These are phyloP conservation scores for Jackrogersella multiformis DNA, from an alignment of 495 filamentous ascomycete species.

Conservation along the genomic window DNA sequence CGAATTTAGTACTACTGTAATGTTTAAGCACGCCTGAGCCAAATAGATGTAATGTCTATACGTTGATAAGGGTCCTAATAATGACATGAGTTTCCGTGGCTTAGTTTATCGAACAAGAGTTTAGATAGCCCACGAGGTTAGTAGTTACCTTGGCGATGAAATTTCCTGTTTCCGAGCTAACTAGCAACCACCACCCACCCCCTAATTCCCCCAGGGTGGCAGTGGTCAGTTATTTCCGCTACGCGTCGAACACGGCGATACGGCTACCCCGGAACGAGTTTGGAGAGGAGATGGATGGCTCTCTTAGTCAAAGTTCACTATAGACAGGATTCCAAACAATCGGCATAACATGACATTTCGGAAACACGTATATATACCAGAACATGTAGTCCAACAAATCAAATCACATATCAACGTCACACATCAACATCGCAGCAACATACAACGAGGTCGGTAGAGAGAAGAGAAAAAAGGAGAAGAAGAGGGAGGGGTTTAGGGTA, in stretches of 20 bases:
- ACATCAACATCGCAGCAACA: slow-evolving; percentile 3
- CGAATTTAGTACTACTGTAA: neutral
- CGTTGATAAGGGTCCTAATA: too few relatives aligned
- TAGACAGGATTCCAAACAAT: neutral
- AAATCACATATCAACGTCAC: neutral
- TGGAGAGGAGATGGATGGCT: neutral
- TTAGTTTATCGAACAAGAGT: too few relatives aligned
- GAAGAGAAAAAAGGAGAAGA: neutral
- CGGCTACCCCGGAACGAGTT: too few relatives aligned
- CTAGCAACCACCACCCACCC: too few relatives aligned
- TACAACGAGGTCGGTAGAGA: neutral
- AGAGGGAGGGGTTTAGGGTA: slow-evolving; percentile 11
- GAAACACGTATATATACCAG: neutral
- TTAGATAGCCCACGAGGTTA: too few relatives aligned
- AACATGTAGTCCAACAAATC: neutral
- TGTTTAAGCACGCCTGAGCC: neutral
- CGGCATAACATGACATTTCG: neutral
- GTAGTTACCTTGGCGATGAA: too few relatives aligned
- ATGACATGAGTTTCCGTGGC: too few relatives aligned
- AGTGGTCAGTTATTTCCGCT: too few relatives aligned
- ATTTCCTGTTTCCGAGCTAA: too few relatives aligned
- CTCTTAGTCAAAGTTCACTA: neutral
- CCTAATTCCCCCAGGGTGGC: too few relatives aligned
- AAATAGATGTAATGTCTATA: neutral
- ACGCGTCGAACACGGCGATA: too few relatives aligned